A percentile compares a stretch with the other conserved stretches of the same genome.
Evolutionary conservation across 2,329 filamentous ascomycete species (phyloP).

Genomic region (Coniochaeta pulveracea): DNA sequence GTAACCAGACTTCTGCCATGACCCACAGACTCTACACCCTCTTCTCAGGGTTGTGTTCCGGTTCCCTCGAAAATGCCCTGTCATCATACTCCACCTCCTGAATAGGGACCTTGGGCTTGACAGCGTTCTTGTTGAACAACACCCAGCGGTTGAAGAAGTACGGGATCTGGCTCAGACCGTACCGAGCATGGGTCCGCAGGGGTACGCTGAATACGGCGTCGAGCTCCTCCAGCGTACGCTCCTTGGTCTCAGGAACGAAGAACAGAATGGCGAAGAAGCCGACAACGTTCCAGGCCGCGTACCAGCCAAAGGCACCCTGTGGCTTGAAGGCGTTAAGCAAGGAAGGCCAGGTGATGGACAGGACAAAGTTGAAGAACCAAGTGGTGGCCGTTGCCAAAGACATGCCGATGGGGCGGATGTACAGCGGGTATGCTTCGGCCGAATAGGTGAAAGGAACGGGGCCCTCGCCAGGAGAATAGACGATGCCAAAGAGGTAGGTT

Average conservation of each 20-base stretch:
- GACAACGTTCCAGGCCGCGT: conserved; percentile 34
- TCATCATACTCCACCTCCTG: conserved; percentile 6
- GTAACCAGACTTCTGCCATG: too few relatives aligned
- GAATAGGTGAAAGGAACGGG: conserved; percentile 56
- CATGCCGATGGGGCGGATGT: conserved; percentile 52
- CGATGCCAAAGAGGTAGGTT: conserved; percentile 37
- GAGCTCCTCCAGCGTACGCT: conserved; percentile 26
- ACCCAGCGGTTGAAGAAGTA: conserved; percentile 12
- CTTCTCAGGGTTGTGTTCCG: conserved; percentile 4
- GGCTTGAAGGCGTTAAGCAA: conserved; percentile 30
- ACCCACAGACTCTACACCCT: conserved; percentile 6
- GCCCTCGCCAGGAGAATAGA: conserved; percentile 50
- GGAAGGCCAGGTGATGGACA: conserved; percentile 34
- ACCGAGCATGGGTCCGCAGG: conserved; percentile 10
- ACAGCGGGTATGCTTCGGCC: conserved; percentile 54
- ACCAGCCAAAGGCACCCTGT: conserved; percentile 37
- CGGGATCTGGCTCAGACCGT: conserved; percentile 10
- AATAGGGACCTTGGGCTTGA: conserved; percentile 1
- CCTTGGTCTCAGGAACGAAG: conserved; percentile 27
- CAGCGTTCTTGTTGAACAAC: conserved; percentile 1
- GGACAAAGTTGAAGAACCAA: conserved; percentile 32
- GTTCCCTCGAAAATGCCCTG: conserved; percentile 6
- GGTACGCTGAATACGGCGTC: conserved; percentile 22
- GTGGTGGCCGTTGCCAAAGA: conserved; percentile 42
- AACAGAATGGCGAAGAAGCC: conserved; percentile 30